Conservation (phyloP, 352 stramenopile species). For the Pythium insidiosum region DNA sequence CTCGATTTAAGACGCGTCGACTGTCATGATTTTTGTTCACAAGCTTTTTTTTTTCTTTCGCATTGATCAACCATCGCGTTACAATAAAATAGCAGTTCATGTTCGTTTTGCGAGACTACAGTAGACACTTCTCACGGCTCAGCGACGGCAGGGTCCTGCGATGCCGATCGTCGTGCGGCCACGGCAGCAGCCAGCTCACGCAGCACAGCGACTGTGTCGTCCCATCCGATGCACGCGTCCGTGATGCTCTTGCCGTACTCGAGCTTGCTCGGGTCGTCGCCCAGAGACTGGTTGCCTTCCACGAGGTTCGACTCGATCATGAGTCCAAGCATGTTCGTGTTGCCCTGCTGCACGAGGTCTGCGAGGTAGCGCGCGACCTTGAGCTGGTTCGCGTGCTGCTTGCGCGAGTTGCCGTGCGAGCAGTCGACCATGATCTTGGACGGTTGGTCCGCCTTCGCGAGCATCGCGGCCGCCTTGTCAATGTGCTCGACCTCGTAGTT, state of each 20-base stretch:
- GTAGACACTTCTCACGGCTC: no score
- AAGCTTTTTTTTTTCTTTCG: no score
- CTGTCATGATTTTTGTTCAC: no score
- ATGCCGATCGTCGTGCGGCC: slow-evolving; percentile 27
- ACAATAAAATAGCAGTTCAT: no score
- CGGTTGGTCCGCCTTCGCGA: slow-evolving; percentile 58
- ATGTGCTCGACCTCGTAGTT: slow-evolving; percentile 80
- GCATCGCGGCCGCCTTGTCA: slow-evolving; percentile 41
- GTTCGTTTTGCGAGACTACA: no score
- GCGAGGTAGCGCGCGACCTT: slow-evolving; percentile 69
- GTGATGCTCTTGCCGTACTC: slow-evolving; percentile 85
- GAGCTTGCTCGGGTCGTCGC: slow-evolving; percentile 56
- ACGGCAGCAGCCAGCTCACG: slow-evolving; percentile 53
- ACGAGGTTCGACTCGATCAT: slow-evolving; percentile 88
- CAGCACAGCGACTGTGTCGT: slow-evolving; percentile 61
- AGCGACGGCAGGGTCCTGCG: no score
- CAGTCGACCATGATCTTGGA: slow-evolving; percentile 85
- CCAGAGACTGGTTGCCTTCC: slow-evolving; percentile 77
- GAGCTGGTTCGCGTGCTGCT: slow-evolving; percentile 76
- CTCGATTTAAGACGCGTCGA: slow-evolving; percentile 16
- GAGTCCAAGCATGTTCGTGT: slow-evolving; percentile 65
- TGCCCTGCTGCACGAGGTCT: slow-evolving; percentile 47
- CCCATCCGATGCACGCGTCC: slow-evolving; percentile 81
- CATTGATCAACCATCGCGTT: no score
- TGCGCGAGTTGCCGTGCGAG: slow-evolving; percentile 84